Base-by-base conservation (phyloP, 192 early-diverging fungal genomes). In the Spizellomyces sp. region DNA sequence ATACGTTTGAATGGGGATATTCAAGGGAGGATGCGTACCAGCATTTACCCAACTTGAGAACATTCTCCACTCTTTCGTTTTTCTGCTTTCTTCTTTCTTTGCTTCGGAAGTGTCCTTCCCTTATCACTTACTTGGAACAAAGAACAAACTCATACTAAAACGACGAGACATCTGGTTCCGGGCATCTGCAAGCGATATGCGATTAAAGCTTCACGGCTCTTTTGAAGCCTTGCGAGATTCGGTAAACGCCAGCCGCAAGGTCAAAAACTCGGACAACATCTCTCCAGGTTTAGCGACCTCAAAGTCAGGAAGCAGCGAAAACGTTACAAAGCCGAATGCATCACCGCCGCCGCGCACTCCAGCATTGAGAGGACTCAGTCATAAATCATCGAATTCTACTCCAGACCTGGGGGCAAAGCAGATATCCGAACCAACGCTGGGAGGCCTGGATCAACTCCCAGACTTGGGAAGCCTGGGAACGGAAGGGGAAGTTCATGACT, bases 171-270 rank as follows among this genome's bases (percentile, higher is more conserved):
- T n/a, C n/a, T n/a, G n/a, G n/a, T n/a, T n/a, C n/a, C n/a, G n/a
- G n/a, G n/a, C n/a, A n/a, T n/a, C n/a, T n/a, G n/a, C n/a, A n/a
- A n/a, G n/a, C 48, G n/a, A 52, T 10, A 70, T 70, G 69, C 57
- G 69, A 8, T 48, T 70, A 7, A 70, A 70, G 42, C 27, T 70
- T 48, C 44, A 41, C 45, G 69, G 57, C n/a, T 62, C 69, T 27
- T 50, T 70, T 22, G 69, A 70, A 42, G 69, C 69, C 15, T 46
- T 70, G 8, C 17, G 58, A 12, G 69, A 70, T 47, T 46, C 36
- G 7, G 59, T 70, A 14, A 59, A 59, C 9, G 14, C 19, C 21
- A 42, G 66, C 27, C 19, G 66, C 19, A 36, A 46, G 47, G 1
- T 45, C 12, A 14, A 64, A 12, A 47, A 41, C 47, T 8, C 9